Evolutionary conservation across 805 yeast species (phyloP), one percentile per base, ranked within the genome.

Genomic region (Candida lessepsii): DNA sequence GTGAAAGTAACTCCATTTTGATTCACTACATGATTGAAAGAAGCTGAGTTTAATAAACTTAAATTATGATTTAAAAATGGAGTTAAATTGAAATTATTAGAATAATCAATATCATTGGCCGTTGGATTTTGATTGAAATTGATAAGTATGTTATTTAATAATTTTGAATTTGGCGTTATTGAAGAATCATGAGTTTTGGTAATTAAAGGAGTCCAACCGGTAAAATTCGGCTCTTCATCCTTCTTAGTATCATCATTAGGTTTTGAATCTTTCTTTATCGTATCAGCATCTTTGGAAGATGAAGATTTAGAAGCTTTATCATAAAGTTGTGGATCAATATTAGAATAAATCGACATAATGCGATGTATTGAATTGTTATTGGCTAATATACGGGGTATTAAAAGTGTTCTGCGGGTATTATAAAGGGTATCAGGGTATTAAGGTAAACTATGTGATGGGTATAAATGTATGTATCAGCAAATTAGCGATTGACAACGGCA

Each of bases 161-260:
- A 50, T 40, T 53, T 60, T 26, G 54, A 52, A 47, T 61, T 60
- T 9, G 74, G 73, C 9, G 73, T 67, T 14, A 69, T 54, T 39
- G 59, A 63, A 44, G 57, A 57, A 29, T 67, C 73, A 39, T 57
- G 63, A 5, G 71, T 66, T 29, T 66, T 64, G 2, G 66, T 56
- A 5, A 68, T 63, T 17, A 67, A 47, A 15, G 75, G 75, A 7
- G 75, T 68, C 74, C 73, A 69, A 2, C 71, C 71, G 4, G 70
- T 51, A 27, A 46, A 45, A 15, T 42, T 44, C 3, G 49, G 37
- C 18, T 34, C 35, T 11, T 34, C 36, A 17, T 41, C 51, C 15
- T 38, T 26, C 37, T 40, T 34, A 8, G 11, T n/a, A 10, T 26
- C 11, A 26, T 26, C 29, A n/a, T 26, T 13, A 6, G 29, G 29